Conservation (phyloP, 2,329 filamentous ascomycete species). For the Phaeoacremonium minimum region DNA sequence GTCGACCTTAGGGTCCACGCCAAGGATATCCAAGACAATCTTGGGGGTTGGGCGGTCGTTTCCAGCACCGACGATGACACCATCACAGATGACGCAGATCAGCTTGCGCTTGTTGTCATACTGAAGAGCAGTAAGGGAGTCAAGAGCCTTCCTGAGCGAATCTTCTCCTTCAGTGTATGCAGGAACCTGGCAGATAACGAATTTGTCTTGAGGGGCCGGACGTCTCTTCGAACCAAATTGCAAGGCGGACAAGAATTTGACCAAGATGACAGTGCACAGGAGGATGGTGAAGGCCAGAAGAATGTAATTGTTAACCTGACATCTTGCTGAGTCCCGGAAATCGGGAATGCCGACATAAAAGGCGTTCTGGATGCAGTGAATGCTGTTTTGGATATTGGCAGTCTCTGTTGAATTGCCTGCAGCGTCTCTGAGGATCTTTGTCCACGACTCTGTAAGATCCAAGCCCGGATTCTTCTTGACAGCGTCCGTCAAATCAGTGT, state of each 20-base stretch:
- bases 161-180: conserved; percentile 98
- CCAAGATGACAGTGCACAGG: conserved; percentile 70
- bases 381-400: conserved; percentile 55
- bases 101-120: conserved; percentile 99
- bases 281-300: conserved; percentile 83
- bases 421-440: conserved; percentile 43
- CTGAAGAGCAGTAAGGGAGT: conserved; percentile 88
- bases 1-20: conserved; percentile 94
- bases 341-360: conserved; percentile 83
- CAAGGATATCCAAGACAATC: conserved; percentile 95
- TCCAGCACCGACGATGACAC: conserved; percentile 91
- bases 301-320: conserved; percentile 87
- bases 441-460: conserved; percentile 68
- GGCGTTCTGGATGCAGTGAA: conserved; percentile 76
- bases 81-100: conserved; percentile 93
- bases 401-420: conserved; percentile 46
- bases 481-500: conserved; percentile 60
- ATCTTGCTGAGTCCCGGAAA: conserved; percentile 72
- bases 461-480: conserved; percentile 73
- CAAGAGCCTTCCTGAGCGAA: conserved; percentile 84
- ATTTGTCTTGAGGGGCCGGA: conserved; percentile 91
- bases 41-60: conserved; percentile 97
- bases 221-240: conserved; percentile 90
- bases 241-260: conserved; percentile 90
- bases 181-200: conserved; percentile 96